Base-by-base conservation (phyloP, 371 early-diverging fungal species). In the Circinella minor region DNA sequence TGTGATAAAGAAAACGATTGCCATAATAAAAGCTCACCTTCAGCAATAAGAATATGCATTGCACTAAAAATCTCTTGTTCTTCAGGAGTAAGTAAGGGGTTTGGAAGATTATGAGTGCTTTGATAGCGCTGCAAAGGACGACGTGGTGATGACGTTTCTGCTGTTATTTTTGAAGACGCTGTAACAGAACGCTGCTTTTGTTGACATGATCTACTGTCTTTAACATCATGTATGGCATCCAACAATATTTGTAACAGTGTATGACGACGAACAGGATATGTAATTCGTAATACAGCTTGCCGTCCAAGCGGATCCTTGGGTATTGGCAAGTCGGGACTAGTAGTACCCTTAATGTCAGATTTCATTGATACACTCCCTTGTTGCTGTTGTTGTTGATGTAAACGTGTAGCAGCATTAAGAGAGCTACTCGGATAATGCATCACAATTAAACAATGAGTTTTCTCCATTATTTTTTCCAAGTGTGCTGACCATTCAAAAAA, bases 181-280 rank as follows among this genome's bases (percentile, higher is more conserved):
- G 27, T 27, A 27, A 27, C 27, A 27, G 27, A 27, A 2, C 27
- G 27, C 27, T 27, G 27, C 57, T 70, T 34, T 73, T 49, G 15
- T 77, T 60, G 55, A 74, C 37, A 11, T 77, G 77, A 34, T 69
- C 78, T 4, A n/a, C 46, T 4, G 69, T 64, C 18, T 36, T 6
- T 13, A 47, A 20, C 20, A 57, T 71, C 36, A 71, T 73, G 43
- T 4, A 80, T 55, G 43, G 75, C 43, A n/a, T 80, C 81, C 34
- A 72, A 77, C 27, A 82, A 74, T 0, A 76, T 71, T 27, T 74
- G 77, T 37, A 85, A 54, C 9, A 88, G 55, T 55, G 83, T 86
- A 7, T 80, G 66, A 15, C 88, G 81, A 9, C 88, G 74, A n/a
- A 85, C 74, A 4, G 88, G 88, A 9, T 82, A 82, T 11, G 80